These are phyloP conservation scores for Silene latifolia DNA, from an alignment of 148 eudicot genomes.

Conservation along the genomic window DNA sequence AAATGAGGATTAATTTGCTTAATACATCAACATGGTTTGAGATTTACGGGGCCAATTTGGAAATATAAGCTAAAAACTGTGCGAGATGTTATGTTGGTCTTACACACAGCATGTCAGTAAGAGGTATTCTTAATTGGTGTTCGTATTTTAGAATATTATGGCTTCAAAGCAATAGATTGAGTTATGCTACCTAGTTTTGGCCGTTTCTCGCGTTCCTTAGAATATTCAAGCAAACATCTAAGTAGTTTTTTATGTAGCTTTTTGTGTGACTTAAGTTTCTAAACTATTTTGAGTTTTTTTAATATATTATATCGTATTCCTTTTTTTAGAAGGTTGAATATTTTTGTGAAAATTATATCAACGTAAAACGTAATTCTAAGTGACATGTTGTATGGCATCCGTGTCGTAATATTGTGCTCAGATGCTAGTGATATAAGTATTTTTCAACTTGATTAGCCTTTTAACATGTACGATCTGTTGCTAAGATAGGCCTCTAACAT, in stretches of 20 bases:
- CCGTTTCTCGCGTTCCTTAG: neutral
- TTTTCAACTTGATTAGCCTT: neutral
- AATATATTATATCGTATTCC: neutral
- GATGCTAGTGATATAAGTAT: neutral
- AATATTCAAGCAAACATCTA: neutral
- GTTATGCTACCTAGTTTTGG: neutral
- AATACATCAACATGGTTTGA: neutral
- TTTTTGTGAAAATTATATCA: too few species aligned
- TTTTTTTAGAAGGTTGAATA: neutral
- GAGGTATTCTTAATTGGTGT: neutral
- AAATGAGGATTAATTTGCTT: constrained; percentile 1
- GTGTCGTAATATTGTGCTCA: neutral
- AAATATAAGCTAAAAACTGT: neutral
- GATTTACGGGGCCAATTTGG: neutral
- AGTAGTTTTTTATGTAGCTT: neutral
- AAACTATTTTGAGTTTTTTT: neutral
- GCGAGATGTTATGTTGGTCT: neutral
- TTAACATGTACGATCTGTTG: neutral
- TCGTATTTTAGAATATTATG: neutral
- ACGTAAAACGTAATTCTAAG: too few species aligned
- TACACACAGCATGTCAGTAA: neutral
- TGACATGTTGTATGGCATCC: neutral
- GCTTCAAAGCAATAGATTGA: neutral
- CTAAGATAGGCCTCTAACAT: neutral
- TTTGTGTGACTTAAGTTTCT: neutral